These are phyloP conservation scores for Globisporangium canariense DNA, from an alignment of 352 stramenopile species.

Conservation along the genomic window DNA sequence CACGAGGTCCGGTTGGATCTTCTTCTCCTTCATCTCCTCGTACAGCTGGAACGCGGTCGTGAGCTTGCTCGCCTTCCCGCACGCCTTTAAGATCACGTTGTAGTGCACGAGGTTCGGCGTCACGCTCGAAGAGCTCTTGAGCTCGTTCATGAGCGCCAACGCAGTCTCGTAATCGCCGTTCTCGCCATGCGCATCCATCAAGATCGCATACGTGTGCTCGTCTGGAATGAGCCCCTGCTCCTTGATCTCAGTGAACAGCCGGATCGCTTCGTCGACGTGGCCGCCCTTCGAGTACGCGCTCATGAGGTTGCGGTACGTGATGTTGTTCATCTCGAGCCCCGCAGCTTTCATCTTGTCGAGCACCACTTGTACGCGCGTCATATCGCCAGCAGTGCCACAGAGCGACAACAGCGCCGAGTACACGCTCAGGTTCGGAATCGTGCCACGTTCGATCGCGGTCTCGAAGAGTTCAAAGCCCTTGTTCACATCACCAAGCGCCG, in stretches of 20 bases:
- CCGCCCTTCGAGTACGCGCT: conserved; percentile 58
- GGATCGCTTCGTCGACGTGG: conserved; percentile 42
- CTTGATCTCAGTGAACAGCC: conserved; percentile 59
- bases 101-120: conserved; percentile 67
- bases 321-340: conserved; percentile 60
- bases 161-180: conserved; percentile 55
- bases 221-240: conserved; percentile 41
- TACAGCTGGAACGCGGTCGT: conserved; percentile 76
- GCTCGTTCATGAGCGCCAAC: conserved; percentile 46
- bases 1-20: conserved; percentile 64
- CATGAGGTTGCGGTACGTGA: conserved; percentile 73
- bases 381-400: conserved; percentile 41
- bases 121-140: conserved; percentile 33
- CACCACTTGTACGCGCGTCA: conserved; percentile 40
- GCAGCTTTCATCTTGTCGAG: conserved; percentile 53
- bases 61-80: conserved; percentile 68
- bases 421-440: conserved; percentile 64
- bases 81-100: conserved; percentile 76
- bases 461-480: conserved; percentile 67
- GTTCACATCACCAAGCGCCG: conserved; percentile 38
- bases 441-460: conserved; percentile 42
- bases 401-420: conserved; percentile 62
- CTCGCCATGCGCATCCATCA: conserved; percentile 70
- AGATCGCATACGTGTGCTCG: conserved; percentile 67
- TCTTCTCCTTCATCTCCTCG: conserved; percentile 79